Base-by-base conservation (phyloP, 2,329 filamentous ascomycete genomes). In the Sarocladium strictum region DNA sequence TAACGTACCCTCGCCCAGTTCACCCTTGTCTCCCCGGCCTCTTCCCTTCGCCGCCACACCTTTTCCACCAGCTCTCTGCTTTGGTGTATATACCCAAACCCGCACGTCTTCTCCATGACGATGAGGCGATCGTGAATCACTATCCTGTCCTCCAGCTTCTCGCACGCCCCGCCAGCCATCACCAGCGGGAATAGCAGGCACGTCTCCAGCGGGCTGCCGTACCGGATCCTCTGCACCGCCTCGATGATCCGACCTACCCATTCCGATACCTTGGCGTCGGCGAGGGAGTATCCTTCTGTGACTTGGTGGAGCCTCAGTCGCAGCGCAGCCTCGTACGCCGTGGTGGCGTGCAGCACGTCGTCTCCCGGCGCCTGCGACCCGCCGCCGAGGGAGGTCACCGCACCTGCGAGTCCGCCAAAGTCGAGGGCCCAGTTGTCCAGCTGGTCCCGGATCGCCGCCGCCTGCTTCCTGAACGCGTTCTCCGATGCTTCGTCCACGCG, bases 101-200 rank as follows among this genome's bases (percentile, higher is more conserved):
- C 72, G 27, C 71, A 65, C 0, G 72, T 74, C 33, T 70, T 64
- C 59, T 75, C 72, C 70, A 75, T 74, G 15, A 75, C 67, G 59
- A 73, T 64, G 49, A 73, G 61, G 2, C 71, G 61, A 56, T 73
- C 69, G 35, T 69, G 69, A 11, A 73, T 67, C 14, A 71, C 60
- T 55, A 72, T 64, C 1, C 69, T 63, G 38, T 74, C 69, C 56
- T 71, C 68, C 23, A 66, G 57, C 7, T 60, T 60, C 57, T 64
- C 66, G 54, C 70, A 71, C 7, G 66, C 63, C 1, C 71, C 69
- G 2, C 72, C 72, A 0, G 70, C 70, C 62, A 74, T 73, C 21
- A 74, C 70, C 2, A 74, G 61, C 2, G 71, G 72, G 56, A 72
- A 74, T 1, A 74, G 58, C 19, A 74, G 63, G 54, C 69, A 72